Evolutionary conservation across 306 rosid genomes (phyloP).

Genomic region (Cucurbita maxima): DNA sequence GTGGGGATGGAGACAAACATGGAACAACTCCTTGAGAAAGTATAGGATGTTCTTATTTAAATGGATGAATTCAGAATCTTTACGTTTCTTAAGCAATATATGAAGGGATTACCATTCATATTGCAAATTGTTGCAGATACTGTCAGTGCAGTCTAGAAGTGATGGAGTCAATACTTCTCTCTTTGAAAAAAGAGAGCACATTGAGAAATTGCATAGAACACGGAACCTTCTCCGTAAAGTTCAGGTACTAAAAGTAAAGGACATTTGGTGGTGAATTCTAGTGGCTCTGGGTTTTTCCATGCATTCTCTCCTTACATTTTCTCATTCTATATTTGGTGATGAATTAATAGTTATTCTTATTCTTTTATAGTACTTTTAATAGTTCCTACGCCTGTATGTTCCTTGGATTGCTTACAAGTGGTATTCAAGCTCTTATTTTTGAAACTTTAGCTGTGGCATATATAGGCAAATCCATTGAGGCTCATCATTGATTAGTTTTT

Average conservation of each 20-base stretch:
- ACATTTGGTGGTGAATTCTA: background rate
- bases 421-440: background rate
- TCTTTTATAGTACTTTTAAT: too few relatives aligned
- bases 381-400: background rate
- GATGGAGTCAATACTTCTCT: conserved; percentile 69
- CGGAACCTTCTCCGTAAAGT: conserved; percentile 89
- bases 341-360: background rate
- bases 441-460: background rate
- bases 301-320: background rate
- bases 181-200: conserved; percentile 75
- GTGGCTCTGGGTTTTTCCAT: background rate
- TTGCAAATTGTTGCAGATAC: conserved; percentile 41
- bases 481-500: background rate
- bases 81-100: conserved; percentile 1
- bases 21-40: conserved; percentile 92
- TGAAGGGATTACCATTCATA: background rate
- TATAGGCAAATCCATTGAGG: background rate
- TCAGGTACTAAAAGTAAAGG: conserved; percentile 33
- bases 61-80: background rate
- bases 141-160: conserved; percentile 90
- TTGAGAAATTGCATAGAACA: conserved; percentile 72
- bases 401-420: background rate
- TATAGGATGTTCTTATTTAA: conserved; percentile 5
- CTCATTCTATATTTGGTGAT: background rate
- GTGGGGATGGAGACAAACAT: conserved; percentile 83